Evolutionary conservation across 73 alveolate genomes (phyloP), one percentile per base, ranked within the genome.

Genomic region (Paramecium sexaurelia): DNA sequence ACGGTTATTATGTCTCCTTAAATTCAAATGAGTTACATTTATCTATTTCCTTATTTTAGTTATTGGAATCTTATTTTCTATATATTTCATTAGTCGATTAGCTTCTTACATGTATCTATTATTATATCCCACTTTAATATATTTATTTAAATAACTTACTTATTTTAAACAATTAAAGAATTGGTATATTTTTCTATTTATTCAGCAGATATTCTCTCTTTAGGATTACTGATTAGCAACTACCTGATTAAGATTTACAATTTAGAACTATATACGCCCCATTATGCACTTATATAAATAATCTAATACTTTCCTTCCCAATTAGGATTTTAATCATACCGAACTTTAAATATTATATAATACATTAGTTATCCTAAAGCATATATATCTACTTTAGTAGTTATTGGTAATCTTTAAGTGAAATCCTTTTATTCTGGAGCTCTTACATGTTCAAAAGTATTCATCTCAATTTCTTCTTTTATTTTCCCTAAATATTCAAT

Each of bases 351-450:
- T n/a, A 90, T 29, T 6, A 90, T 51, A 66, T 78, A 67, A 83
- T 90, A 90, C 43, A 90, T 39, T n/a, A 90, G 22, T 36, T 61
- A n/a, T 27, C 94, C 94, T 3, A 83, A 8, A 47, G 85, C 93
- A 61, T 91, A 90, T 6, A 90, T 85, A 83, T 90, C 94, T 11
- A 90, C 92, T 41, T 87, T 56, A 0, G 37, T 41, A 6, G 90
- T 67, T 9, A 87, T 67, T 22, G 94, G 93, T 0, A 27, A 40
- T 55, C 35, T 37, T 24, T 22, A 33, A 5, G 55, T 3, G 15
- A 24, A 35, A 33, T 90, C 94, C 13, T 73, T 55, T 71, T 78
- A 33, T 32, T 90, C 94, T 15, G 94, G 94, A 10, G 94, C 92
- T 85, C 92, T 90, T 67, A 61, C 69, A 27, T 90, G 86, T 32